Percentiles rank a stretch among this genome's conserved stretches.
phyloP scores from a whole-genome alignment of 345 rosid species.

The Bruguiera parviflora region DNA sequence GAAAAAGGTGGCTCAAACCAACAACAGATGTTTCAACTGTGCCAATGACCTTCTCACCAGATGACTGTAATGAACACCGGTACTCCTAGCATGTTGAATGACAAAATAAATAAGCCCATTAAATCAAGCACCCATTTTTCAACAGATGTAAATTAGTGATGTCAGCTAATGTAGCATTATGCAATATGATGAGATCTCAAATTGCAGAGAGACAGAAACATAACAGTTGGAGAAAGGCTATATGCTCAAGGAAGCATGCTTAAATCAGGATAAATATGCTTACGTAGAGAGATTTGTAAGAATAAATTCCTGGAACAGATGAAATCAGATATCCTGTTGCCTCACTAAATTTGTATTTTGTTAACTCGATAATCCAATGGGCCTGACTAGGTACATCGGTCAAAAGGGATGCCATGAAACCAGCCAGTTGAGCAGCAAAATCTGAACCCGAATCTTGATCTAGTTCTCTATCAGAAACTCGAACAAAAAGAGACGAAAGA shows the following conservation, averaged over 20 bases:
- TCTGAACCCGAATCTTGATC: slow-evolving; percentile 48
- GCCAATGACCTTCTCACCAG: slow-evolving; percentile 43
- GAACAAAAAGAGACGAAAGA: slow-evolving; percentile 62
- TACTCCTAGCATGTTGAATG: slow-evolving; percentile 27
- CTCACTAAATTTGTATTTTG: slow-evolving; percentile 66
- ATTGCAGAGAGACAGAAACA: not conserved
- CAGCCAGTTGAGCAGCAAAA: slow-evolving; percentile 86
- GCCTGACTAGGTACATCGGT: slow-evolving; percentile 82
- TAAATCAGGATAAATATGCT: slow-evolving; percentile 26
- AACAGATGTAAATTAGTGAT: no score
- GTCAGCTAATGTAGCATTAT: no score
- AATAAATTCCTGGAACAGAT: slow-evolving; percentile 86
- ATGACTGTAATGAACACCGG: slow-evolving; percentile 24
- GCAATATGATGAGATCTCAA: not conserved
- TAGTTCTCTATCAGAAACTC: slow-evolving; percentile 31
- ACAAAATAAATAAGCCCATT: not conserved
- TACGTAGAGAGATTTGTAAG: slow-evolving; percentile 39
- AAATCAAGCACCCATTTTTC: slow-evolving; percentile 3
- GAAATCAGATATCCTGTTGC: slow-evolving; percentile 73
- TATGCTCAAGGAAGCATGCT: not conserved
- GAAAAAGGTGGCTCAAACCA: slow-evolving; percentile 81
- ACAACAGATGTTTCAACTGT: slow-evolving; percentile 76
- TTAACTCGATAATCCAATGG: slow-evolving; percentile 68
- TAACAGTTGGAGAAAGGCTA: not conserved
- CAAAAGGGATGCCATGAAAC: slow-evolving; percentile 77